Conservation (phyloP, 257 asterid genomes). For the Gentiana straminea region DNA sequence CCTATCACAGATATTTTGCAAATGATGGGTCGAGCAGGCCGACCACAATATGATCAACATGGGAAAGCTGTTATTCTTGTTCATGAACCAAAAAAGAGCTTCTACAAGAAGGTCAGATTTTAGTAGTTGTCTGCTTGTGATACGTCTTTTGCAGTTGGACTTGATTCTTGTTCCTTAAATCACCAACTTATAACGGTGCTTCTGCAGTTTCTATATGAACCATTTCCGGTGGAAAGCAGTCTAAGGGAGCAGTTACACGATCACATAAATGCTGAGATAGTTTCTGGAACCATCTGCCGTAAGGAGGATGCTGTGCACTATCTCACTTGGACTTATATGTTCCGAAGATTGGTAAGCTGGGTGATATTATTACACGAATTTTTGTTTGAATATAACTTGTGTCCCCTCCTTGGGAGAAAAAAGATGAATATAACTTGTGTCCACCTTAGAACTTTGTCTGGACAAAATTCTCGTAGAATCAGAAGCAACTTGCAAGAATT, state of each 20-base stretch:
- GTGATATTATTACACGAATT: conserved; percentile 3
- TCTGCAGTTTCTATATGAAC: conserved; percentile 88
- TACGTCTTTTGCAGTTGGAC: conserved; percentile 1
- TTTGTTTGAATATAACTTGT: too few relatives aligned
- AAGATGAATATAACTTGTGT: too few relatives aligned
- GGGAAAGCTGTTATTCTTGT: conserved; percentile 99
- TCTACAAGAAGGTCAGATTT: conserved; percentile 74
- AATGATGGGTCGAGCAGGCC: conserved; percentile 99
- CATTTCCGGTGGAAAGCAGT: conserved; percentile 99
- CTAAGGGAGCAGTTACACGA: conserved; percentile 89
- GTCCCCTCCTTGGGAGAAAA: too few relatives aligned
- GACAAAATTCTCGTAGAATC: too few relatives aligned
- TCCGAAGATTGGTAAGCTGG: conserved; percentile 85
- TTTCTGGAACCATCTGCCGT: conserved; percentile 84
- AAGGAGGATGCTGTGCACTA: conserved; percentile 94
- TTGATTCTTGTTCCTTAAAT: conserved; percentile 1
- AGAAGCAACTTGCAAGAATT: too few relatives aligned
- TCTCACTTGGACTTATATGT: conserved; percentile 97
- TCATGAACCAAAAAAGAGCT: conserved; percentile 97
- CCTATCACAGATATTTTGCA: conserved; percentile 95
- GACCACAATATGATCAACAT: conserved; percentile 96
- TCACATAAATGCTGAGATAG: conserved; percentile 96
- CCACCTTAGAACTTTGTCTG: too few relatives aligned
- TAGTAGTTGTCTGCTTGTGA: conserved; percentile 3
- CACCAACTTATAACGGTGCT: not conserved